phyloP scores from a whole-genome alignment of 2,329 filamentous ascomycete species.

The Cadophora gregata region DNA sequence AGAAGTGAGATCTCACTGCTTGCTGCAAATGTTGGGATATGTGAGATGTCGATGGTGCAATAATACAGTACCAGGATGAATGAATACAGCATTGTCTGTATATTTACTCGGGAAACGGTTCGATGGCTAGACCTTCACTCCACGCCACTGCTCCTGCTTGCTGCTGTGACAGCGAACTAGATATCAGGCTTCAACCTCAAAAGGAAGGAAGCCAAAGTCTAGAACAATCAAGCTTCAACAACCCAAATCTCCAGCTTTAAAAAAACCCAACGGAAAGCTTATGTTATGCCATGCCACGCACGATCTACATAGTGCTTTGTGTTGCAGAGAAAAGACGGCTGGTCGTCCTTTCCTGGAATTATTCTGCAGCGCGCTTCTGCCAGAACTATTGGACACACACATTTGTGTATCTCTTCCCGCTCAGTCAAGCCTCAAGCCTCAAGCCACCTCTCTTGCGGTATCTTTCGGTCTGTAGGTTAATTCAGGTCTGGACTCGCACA shows the following conservation, averaged over 20 bases:
- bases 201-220: background rate
- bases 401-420: background rate
- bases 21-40: too few species aligned
- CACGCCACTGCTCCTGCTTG: too few species aligned
- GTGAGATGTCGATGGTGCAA: background rate
- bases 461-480: too few species aligned
- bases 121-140: too few species aligned
- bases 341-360: too few species aligned
- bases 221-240: background rate
- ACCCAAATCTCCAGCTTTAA: background rate
- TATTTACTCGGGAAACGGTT: too few species aligned
- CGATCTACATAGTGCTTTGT: too few species aligned
- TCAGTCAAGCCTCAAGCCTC: background rate
- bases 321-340: too few species aligned
- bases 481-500: too few species aligned
- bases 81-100: too few species aligned
- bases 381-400: too few species aligned
- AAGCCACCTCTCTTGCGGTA: background rate
- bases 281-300: background rate
- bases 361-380: background rate
- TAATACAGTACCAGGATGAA: too few species aligned
- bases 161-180: background rate
- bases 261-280: background rate
- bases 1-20: background rate
- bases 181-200: background rate